Percentiles rank a stretch among this genome's conserved stretches.
These are phyloP conservation scores for Antrodiella citrinella DNA, from an alignment of 768 basidiomycete species.

Conservation along the genomic window DNA sequence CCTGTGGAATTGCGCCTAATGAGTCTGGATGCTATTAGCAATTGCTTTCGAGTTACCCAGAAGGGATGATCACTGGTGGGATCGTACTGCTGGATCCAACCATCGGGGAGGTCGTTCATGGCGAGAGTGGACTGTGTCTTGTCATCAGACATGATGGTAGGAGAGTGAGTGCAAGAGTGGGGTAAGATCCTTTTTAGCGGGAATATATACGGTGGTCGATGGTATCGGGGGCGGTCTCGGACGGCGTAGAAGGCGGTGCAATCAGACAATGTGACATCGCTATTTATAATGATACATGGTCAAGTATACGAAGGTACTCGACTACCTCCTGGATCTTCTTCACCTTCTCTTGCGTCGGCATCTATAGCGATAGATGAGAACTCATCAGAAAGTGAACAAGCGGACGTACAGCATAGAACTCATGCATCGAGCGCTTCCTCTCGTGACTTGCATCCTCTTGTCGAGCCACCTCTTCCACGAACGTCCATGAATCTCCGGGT, in stretches of 20 bases:
- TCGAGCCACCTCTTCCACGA: too few relatives aligned
- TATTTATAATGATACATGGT: neutral
- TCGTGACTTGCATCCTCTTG: too few relatives aligned
- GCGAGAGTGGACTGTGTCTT: constrained; percentile 18
- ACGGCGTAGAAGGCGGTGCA: neutral
- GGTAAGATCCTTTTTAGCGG: too few relatives aligned
- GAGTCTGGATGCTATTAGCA: neutral
- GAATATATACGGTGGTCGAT: neutral
- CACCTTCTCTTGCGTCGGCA: constrained; percentile 48
- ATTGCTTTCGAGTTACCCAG: constrained; percentile 32
- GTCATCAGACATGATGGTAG: constrained; percentile 10
- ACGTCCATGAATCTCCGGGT: too few relatives aligned
- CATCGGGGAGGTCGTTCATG: constrained; percentile 40
- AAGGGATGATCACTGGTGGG: constrained; percentile 33
- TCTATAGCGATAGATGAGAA: constrained; percentile 24
- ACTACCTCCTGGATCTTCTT: constrained; percentile 43
- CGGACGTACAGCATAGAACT: neutral
- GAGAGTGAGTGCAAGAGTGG: too few relatives aligned
- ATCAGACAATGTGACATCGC: constrained; percentile 1
- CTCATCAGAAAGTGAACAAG: neutral
- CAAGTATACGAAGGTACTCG: constrained; percentile 24
- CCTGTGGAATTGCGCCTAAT: constrained; percentile 30
- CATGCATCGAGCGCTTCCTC: neutral
- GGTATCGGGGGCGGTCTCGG: neutral
- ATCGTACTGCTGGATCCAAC: constrained; percentile 49